Evolutionary conservation across 139 green algal genomes (phyloP).

Genomic region (Coelastrella sp.): DNA sequence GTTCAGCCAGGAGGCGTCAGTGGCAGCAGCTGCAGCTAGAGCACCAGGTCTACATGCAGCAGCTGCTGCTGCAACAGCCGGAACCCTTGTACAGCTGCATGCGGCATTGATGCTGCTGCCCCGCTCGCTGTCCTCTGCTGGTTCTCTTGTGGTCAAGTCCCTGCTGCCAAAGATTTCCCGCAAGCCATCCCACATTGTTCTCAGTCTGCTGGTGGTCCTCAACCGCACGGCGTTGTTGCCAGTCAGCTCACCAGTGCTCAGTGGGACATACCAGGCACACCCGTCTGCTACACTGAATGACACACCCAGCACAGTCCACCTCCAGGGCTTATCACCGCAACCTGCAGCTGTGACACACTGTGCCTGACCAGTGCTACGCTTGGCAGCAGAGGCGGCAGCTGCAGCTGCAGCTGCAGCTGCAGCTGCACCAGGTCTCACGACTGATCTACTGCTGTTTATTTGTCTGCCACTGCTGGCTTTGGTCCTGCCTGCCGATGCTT

Average conservation of each 20-base stretch:
- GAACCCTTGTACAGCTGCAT: background rate
- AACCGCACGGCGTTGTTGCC: background rate
- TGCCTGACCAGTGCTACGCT: background rate
- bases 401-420: background rate
- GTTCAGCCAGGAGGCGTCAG: background rate
- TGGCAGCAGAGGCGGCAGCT: background rate
- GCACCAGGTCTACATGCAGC: background rate
- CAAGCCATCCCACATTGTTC: constrained; percentile 46
- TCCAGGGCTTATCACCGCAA: background rate
- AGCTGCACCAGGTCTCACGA: background rate
- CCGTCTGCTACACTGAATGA: constrained; percentile 56
- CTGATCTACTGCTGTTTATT: too few relatives aligned
- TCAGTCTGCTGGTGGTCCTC: constrained; percentile 38
- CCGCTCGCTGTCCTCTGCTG: background rate
- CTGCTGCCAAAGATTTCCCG: background rate
- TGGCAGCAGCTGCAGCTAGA: background rate
- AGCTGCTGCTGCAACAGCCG: background rate
- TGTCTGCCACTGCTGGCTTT: background rate
- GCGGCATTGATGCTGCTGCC: background rate
- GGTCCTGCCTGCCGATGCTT: background rate
- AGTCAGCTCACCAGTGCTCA: background rate
- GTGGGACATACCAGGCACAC: constrained; percentile 57
- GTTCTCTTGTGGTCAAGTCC: background rate
- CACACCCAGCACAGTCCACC: constrained; percentile 57
- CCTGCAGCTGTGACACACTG: background rate